Percentiles rank a stretch among this genome's conserved stretches.
Evolutionary conservation across 106 monocot species (phyloP).

Genomic region (Phalaenopsis aphrodite): DNA sequence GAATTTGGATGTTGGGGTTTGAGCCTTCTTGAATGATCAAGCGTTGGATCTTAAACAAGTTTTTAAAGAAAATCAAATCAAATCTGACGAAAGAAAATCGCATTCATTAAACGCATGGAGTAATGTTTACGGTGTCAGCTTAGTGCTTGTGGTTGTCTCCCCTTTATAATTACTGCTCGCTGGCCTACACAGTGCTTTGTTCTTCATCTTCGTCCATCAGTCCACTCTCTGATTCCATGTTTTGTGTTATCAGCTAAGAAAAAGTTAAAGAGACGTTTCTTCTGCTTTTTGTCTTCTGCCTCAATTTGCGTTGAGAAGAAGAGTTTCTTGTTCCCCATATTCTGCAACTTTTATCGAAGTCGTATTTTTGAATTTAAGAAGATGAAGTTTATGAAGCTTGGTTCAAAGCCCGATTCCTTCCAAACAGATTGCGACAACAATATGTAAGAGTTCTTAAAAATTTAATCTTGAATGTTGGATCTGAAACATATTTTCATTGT

Average conservation of each 20-base stretch:
- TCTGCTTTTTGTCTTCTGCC: not conserved
- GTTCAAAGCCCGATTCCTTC: slow-evolving; percentile 83
- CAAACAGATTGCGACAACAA: slow-evolving; percentile 67
- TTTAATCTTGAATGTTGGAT: not conserved
- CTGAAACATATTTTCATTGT: too few relatives aligned
- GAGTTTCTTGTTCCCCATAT: not conserved
- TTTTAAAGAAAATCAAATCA: slow-evolving; percentile 7
- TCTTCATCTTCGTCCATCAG: not conserved
- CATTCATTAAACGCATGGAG: not conserved
- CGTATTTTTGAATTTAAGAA: not conserved
- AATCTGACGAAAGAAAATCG: slow-evolving; percentile 3
- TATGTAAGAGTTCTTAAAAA: slow-evolving; percentile 28
- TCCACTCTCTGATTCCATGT: not conserved
- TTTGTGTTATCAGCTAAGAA: not conserved
- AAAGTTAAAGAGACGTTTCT: not conserved
- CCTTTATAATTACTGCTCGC: not conserved
- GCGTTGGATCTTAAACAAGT: slow-evolving; percentile 10
- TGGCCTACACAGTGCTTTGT: too few relatives aligned
- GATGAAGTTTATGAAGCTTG: slow-evolving; percentile 99
- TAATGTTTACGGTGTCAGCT: not conserved
- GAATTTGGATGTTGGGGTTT: slow-evolving; percentile 25
- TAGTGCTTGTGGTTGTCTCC: slow-evolving; percentile 45
- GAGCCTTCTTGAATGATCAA: slow-evolving; percentile 17
- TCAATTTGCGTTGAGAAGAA: not conserved
- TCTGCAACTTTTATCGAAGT: not conserved